A percentile compares a stretch with the other conserved stretches of the same genome.
Evolutionary conservation across 306 rosid genomes (phyloP).

Genomic region (Dalbergia oliveri): DNA sequence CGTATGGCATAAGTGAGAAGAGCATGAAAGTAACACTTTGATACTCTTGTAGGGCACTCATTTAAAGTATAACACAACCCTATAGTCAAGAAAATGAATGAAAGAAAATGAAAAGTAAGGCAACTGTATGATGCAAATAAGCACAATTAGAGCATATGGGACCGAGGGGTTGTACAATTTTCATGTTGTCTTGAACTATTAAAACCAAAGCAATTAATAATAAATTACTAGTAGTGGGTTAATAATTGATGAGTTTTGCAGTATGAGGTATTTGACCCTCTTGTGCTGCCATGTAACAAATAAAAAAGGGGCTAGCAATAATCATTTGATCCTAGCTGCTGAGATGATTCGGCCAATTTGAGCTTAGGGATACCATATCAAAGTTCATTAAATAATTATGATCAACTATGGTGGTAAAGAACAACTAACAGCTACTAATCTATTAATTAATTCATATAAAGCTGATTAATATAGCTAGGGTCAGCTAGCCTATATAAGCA

Average conservation of each 20-base stretch:
- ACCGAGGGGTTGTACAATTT: conserved; percentile 44
- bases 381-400: conserved; percentile 36
- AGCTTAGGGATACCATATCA: conserved; percentile 43
- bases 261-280: conserved; percentile 38
- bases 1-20: conserved; percentile 32
- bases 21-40: conserved; percentile 38
- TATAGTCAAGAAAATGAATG: conserved; percentile 25
- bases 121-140: conserved; percentile 33
- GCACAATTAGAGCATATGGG: conserved; percentile 49
- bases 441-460: conserved; percentile 16
- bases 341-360: conserved; percentile 47
- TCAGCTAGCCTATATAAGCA: conserved; percentile 22
- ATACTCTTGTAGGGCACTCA: conserved; percentile 45
- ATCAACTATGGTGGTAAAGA: conserved; percentile 43
- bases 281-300: conserved; percentile 33
- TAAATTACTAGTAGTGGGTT: conserved; percentile 42
- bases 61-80: conserved; percentile 43
- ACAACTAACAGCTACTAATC: conserved; percentile 39
- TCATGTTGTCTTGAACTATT: conserved; percentile 43
- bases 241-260: conserved; percentile 46
- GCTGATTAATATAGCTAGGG: conserved; percentile 7
- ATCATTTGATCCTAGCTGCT: conserved; percentile 47
- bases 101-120: conserved; percentile 35
- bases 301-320: neutral
- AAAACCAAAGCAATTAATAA: conserved; percentile 33